Base-by-base conservation (phyloP, 768 basidiomycete species). In the Lentinula sp. region DNA sequence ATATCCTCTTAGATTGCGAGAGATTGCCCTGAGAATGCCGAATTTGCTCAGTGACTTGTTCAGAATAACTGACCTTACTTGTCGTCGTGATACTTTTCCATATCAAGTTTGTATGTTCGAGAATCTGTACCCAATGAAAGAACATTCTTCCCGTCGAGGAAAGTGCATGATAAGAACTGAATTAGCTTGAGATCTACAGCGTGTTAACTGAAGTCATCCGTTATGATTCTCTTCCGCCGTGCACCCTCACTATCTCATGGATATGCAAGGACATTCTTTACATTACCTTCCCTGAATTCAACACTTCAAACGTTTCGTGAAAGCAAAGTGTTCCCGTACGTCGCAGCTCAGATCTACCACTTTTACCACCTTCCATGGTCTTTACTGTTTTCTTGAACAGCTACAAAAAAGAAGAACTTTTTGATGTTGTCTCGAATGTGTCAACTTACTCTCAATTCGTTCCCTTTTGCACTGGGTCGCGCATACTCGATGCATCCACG, bases 311-410 rank as follows among this genome's bases (percentile, higher is more conserved):
- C 76, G 12, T 95, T 92, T 68, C 85, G 86, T 67, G 93, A 96
- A 68, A 81, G 84, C 63, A 95, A 91, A 77, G 81, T 95, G 64
- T 79, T 98, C 64, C 93, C 92, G 94, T 97, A 72, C 70, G 92
- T 81, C 51, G 6, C 16, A 20, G 23, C 50, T 43, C 20, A 46
- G 41, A 37, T 37, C 52, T 39, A 43, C 20, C 37, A 41, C 18
- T 20, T 49, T 35, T 35, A 43, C 23, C 37, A 41, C n/a, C 23
- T 49, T 35, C 28, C 23, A 62, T 48, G 41, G 13, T 63, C 62
- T 51, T 62, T 54, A 49, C 53, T 59, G 63, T 49, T 54, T 58
- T 63, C 61, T 46, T 32, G 37, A n/a, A 18, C 65, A 97, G 95
- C 45, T 98, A 95, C 69, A 81, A 78, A 16, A 86, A 81, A 63